Base-by-base conservation (phyloP, 495 filamentous ascomycete genomes). In the Cenococcum geophilum region DNA sequence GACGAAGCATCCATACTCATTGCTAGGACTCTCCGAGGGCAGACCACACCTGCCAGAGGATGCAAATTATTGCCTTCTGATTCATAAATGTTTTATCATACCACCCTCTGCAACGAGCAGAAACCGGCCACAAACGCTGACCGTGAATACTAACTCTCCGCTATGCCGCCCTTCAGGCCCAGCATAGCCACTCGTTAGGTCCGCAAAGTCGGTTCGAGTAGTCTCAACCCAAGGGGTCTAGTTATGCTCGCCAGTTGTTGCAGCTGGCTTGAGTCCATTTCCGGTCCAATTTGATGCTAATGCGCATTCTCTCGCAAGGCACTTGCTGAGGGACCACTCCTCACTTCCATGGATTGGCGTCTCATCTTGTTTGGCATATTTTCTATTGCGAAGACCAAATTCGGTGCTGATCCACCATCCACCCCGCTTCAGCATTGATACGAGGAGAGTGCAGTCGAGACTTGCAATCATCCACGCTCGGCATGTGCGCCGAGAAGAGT, bases 401-500 rank as follows among this genome's bases (percentile, higher is more conserved):
- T 71, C 61, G 56, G 76, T 79, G 36, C 75, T 73, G 71, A 76
- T 70, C 75, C 75, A 83, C 80, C 79, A 89, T n/a, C 80, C 87
- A 49, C 77, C 85, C 27, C 76, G 73, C 62, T 77, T 81, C 35
- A 84, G 70, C 80, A 81, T 83, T 25, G 52, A 64, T 5, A 75
- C 70, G 22, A 89, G 73, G 8, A 89, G 64, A 0, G 63, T 70
- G 40, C 68, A 65, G 25, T 86, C 74, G n/a, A 89, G 72, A 43
- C 85, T 83, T 36, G 79, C 78, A 14, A 78, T 75, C 77, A 86
- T 83, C 87, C 86, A 91, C 51, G 75, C 75, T 50, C 79, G 80
- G 63, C 87, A 89, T 9, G 81, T 80, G 55, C 82, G 80, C 50
- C 87, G 77, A 12, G 86, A 85, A 62, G 82, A 77, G 65, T 89